A percentile compares a stretch with the other conserved stretches of the same genome.
These are phyloP conservation scores for Trichoderma guizhouense DNA, from an alignment of 2,329 filamentous ascomycete genomes.

Conservation along the genomic window DNA sequence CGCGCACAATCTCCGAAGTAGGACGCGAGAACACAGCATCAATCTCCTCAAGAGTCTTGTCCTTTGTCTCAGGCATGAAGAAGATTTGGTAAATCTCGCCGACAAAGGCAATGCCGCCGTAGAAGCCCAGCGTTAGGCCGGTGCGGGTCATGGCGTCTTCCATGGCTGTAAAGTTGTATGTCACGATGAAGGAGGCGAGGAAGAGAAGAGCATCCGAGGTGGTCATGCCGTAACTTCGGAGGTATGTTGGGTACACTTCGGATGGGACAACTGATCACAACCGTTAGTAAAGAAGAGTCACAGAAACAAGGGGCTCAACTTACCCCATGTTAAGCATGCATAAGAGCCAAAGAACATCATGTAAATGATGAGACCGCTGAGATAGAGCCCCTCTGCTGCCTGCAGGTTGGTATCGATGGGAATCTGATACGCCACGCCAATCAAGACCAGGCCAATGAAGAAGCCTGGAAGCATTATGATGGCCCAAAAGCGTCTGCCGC, in stretches of 20 bases:
- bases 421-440: constrained; percentile 62
- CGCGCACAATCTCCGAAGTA: constrained; percentile 57
- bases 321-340: constrained; percentile 58
- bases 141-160: constrained; percentile 63
- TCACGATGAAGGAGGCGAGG: constrained; percentile 68
- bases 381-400: constrained; percentile 57
- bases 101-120: constrained; percentile 67
- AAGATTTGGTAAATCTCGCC: constrained; percentile 70
- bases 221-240: constrained; percentile 71
- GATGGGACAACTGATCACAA: constrained; percentile 51
- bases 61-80: constrained; percentile 75
- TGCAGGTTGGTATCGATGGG: constrained; percentile 42
- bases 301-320: not conserved
- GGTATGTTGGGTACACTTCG: constrained; percentile 70
- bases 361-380: constrained; percentile 65
- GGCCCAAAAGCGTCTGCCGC: constrained; percentile 71
- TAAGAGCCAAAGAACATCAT: constrained; percentile 67
- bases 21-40: constrained; percentile 64
- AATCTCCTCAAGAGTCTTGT: constrained; percentile 66
- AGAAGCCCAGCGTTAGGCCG: constrained; percentile 67
- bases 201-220: constrained; percentile 66
- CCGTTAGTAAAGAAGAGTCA: not conserved
- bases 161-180: constrained; percentile 73
- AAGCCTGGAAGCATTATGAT: constrained; percentile 69
- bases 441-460: constrained; percentile 65